A percentile compares a stretch with the other conserved stretches of the same genome.
Evolutionary conservation across 352 stramenopile genomes (phyloP).

Genomic region (Globisporangium nodosum): DNA sequence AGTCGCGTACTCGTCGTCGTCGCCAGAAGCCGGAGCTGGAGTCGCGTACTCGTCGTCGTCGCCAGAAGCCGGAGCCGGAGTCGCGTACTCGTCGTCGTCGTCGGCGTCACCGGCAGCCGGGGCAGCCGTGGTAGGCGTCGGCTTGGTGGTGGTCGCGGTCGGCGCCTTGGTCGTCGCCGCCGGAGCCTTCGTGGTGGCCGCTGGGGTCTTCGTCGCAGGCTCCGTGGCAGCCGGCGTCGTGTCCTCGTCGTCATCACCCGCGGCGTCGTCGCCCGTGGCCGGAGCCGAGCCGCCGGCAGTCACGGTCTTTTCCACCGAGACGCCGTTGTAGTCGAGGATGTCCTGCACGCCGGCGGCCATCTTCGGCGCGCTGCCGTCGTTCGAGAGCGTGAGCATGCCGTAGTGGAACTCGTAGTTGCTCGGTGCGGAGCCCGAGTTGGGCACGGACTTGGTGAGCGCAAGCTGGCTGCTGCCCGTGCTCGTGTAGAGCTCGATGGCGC

Average conservation of each 20-base stretch:
- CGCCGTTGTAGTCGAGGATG: conserved; percentile 62
- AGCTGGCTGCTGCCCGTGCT: conserved; percentile 38
- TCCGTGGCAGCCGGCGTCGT: conserved; percentile 5
- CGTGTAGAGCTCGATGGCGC: conserved; percentile 44
- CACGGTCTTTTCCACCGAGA: conserved; percentile 37
- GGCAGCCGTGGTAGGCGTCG: background rate
- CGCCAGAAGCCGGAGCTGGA: background rate
- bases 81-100: conserved; percentile 2
- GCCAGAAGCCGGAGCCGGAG: background rate
- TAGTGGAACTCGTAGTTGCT: conserved; percentile 60
- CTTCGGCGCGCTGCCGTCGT: conserved; percentile 38
- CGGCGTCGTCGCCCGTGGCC: background rate
- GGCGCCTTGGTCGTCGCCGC: background rate
- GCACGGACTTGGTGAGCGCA: conserved; percentile 34
- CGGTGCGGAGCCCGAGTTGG: conserved; percentile 17
- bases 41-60: too few species aligned
- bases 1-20: conserved; percentile 2
- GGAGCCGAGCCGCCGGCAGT: conserved; percentile 2
- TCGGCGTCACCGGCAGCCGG: conserved; percentile 4
- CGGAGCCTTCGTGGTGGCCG: background rate
- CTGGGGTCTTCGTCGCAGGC: background rate
- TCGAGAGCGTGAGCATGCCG: conserved; percentile 58
- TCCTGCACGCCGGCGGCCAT: conserved; percentile 47
- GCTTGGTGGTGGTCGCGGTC: background rate
- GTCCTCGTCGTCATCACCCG: background rate